These are phyloP conservation scores for Daldinia caldariorum DNA, from an alignment of 495 filamentous ascomycete genomes.

Conservation along the genomic window DNA sequence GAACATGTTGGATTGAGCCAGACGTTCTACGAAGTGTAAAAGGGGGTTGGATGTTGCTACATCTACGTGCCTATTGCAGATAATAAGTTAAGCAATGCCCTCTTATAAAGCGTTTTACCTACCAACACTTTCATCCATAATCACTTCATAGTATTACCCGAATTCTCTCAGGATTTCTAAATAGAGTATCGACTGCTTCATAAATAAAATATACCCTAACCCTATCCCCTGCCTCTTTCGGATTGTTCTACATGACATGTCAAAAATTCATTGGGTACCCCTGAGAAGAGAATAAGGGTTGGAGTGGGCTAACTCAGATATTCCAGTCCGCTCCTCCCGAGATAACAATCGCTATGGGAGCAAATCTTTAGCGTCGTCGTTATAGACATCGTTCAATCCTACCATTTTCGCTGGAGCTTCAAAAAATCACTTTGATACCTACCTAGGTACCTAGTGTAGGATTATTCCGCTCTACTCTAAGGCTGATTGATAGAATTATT, in stretches of 20 bases:
- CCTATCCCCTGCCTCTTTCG: slow-evolving; percentile 8
- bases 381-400: neutral
- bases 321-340: neutral
- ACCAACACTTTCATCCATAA: neutral
- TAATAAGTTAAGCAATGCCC: neutral
- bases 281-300: slow-evolving; percentile 12
- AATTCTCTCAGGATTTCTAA: slow-evolving; percentile 1
- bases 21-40: neutral
- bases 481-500: slow-evolving; percentile 23
- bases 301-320: slow-evolving; percentile 3
- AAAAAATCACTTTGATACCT: neutral
- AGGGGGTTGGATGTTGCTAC: neutral
- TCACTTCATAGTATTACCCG: neutral
- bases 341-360: neutral
- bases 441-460: too few relatives aligned
- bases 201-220: slow-evolving; percentile 5
- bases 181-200: slow-evolving; percentile 5
- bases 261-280: slow-evolving; percentile 29
- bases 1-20: neutral
- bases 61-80: neutral
- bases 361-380: neutral
- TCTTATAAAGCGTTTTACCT: neutral
- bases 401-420: neutral
- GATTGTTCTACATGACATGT: slow-evolving; percentile 21
- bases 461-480: slow-evolving; percentile 5